A percentile compares a stretch with the other conserved stretches of the same genome.
These are phyloP conservation scores for Schwanniomyces occidentalis DNA, from an alignment of 805 yeast species.

Conservation along the genomic window DNA sequence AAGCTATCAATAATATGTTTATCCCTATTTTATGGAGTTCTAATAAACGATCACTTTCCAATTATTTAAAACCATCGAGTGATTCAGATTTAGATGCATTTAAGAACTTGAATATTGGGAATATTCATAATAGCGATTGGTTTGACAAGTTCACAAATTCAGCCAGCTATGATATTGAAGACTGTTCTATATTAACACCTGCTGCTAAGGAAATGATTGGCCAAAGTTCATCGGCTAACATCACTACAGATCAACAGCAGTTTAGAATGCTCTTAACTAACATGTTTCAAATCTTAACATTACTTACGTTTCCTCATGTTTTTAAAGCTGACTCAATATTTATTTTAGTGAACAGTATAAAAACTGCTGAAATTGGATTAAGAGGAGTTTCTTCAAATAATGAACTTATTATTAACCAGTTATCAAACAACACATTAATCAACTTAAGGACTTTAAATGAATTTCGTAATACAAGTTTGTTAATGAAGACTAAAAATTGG, in stretches of 20 bases:
- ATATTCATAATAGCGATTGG: conserved; percentile 24
- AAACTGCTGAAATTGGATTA: conserved; percentile 63
- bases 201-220: conserved; percentile 30
- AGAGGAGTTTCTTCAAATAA: conserved; percentile 50
- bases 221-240: conserved; percentile 10
- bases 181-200: conserved; percentile 23
- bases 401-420: conserved; percentile 51
- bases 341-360: conserved; percentile 56
- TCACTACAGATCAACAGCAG: conserved; percentile 19
- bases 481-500: conserved; percentile 40
- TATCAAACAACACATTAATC: conserved; percentile 62
- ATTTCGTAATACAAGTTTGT: conserved; percentile 34
- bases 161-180: conserved; percentile 23
- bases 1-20: conserved; percentile 79
- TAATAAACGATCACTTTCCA: conserved; percentile 37
- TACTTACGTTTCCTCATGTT: conserved; percentile 38
- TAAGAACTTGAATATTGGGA: conserved; percentile 12
- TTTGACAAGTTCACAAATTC: conserved; percentile 19
- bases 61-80: conserved; percentile 18
- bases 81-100: conserved; percentile 11
- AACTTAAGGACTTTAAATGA: conserved; percentile 53
- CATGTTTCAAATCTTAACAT: conserved; percentile 35
- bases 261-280: conserved; percentile 30
- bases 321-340: conserved; percentile 35
- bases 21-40: conserved; percentile 68